Evolutionary conservation across 2,329 filamentous ascomycete species (phyloP).

Genomic region (Paraconiothyrium sp.): DNA sequence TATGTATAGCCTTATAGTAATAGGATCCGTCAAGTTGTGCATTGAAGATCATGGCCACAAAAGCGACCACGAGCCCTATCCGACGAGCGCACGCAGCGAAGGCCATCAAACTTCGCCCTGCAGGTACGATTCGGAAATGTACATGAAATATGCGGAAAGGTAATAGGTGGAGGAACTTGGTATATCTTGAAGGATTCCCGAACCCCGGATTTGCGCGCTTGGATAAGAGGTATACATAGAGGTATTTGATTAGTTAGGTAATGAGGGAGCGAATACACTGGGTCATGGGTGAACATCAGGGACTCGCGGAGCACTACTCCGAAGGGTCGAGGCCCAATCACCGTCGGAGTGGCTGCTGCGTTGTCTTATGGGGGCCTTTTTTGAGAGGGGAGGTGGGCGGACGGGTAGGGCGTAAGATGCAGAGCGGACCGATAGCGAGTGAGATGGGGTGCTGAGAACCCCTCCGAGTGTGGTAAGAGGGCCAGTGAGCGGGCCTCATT

Average conservation of each 20-base stretch:
- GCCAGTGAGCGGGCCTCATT: not conserved
- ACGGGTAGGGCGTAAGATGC: not conserved
- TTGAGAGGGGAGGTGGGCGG: not conserved
- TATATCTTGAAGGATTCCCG: not conserved
- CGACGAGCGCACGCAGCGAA: no score
- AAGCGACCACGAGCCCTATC: not conserved
- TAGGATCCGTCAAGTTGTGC: no score
- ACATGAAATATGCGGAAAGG: no score
- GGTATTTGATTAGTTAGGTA: no score
- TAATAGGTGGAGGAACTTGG: constrained; percentile 1
- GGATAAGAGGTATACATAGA: not conserved
- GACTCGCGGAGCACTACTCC: not conserved
- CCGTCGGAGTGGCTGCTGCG: not conserved
- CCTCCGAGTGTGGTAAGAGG: not conserved
- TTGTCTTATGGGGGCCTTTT: not conserved
- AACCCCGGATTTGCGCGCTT: constrained; percentile 4
- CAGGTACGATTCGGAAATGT: not conserved
- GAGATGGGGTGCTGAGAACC: not conserved
- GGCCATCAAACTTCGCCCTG: not conserved
- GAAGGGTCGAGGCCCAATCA: not conserved
- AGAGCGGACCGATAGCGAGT: not conserved
- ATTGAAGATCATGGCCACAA: no score
- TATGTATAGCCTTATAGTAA: no score
- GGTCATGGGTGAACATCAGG: not conserved
- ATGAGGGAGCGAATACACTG: not conserved